phyloP scores from a whole-genome alignment of 139 green algal species.

The Mychonastes homosphaera region DNA sequence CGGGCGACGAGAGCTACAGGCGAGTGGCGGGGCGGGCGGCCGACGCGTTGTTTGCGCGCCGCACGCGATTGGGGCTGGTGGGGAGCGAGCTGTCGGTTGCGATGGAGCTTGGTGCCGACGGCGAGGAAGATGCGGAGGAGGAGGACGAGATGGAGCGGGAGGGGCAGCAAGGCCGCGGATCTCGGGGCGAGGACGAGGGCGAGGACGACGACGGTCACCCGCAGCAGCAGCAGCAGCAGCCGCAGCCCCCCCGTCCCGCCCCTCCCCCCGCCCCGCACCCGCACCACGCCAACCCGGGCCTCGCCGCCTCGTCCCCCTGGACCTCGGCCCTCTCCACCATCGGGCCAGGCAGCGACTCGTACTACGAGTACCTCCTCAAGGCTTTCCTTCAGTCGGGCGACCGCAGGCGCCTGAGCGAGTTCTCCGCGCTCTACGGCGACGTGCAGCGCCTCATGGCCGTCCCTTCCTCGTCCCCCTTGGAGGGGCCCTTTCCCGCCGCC shows the following conservation, averaged over 20 bases:
- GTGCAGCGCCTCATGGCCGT: not conserved
- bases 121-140: too few species aligned
- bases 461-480: not conserved
- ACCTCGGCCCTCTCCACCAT: constrained; percentile 51
- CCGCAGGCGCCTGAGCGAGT: not conserved
- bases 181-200: too few species aligned
- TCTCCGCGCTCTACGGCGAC: not conserved
- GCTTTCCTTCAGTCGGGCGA: not conserved
- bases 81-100: constrained; percentile 61
- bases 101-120: too few species aligned
- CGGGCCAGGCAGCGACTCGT: constrained; percentile 69
- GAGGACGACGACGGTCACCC: too few species aligned
- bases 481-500: constrained; percentile 1
- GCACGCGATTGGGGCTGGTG: constrained; percentile 47
- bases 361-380: constrained; percentile 91
- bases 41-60: constrained; percentile 13
- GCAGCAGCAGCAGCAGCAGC: too few species aligned
- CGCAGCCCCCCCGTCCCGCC: too few species aligned
- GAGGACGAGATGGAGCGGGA: too few species aligned
- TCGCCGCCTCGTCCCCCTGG: too few species aligned
- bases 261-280: too few species aligned
- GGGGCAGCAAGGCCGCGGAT: too few species aligned
- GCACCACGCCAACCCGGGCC: too few species aligned
- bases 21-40: constrained; percentile 11
- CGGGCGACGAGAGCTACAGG: constrained; percentile 28